Base-by-base conservation (phyloP, 2,329 filamentous ascomycete genomes). In the Paracorniculantispora psalliotae region DNA sequence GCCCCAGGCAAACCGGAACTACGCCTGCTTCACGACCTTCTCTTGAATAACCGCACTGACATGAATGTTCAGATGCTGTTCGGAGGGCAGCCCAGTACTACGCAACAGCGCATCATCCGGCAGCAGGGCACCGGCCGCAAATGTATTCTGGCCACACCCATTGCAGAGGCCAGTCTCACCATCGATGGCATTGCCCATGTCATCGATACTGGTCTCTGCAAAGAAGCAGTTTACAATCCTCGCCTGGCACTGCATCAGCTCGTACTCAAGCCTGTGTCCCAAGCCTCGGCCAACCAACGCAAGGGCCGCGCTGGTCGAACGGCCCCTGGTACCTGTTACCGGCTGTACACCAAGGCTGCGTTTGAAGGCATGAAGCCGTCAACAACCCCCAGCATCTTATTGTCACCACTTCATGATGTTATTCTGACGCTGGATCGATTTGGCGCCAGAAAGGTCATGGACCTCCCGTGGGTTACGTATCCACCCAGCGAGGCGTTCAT, bases 111-210 rank as follows among this genome's bases (percentile, higher is more conserved):
- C 6, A 33, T 33, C 30, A 33, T 33, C 6, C 30, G 12, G 30
- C 6, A 12, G 30, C 30, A 12, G 30, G 12, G 30, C 30, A 12
- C 30, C 46, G 4, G 61, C 17, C 87, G 94, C 59, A 99, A 99
- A 71, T 96, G 96, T 67, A 96, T 99, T 64, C 93, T 99, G 44
- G 94, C 94, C 1, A 99, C 94, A 35, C 99, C 99, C 68, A 99
- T 99, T 73, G 94, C 94, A 1, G 94, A 99, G 73, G 99, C 94
- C 0, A 96, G 91, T 79, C 79, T 99, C 76, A 99, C 94, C 0
- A 93, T 99, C 7, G 94, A 99, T 69, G 94, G 94, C 64, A 97
- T 99, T 74, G 97, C 97, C 88, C 99, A 96, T 67, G 94, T 99
- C 25, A 93, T 99, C 5, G 94, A 99, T 71, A 86, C 91, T 1